phyloP scores from a whole-genome alignment of 169 alveolate species.

The Cardiosporidium cionae region DNA sequence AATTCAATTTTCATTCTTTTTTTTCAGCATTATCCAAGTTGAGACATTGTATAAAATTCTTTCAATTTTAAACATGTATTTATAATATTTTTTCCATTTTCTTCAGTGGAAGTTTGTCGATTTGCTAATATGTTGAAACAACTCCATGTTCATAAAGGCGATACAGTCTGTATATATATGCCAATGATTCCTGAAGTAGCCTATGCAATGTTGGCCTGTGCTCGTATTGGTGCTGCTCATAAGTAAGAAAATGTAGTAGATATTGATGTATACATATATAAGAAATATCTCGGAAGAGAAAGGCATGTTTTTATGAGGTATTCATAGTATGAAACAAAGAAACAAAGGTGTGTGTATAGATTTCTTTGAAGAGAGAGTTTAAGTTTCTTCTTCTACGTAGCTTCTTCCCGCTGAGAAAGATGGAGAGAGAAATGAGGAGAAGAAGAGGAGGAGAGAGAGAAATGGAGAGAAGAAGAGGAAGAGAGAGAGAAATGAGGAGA shows the following conservation, averaged over 20 bases:
- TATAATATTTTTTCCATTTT: not conserved
- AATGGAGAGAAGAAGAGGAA: too few species aligned
- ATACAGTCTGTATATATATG: constrained; percentile 88
- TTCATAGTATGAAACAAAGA: not conserved
- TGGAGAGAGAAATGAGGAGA: too few species aligned
- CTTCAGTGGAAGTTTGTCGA: constrained; percentile 53
- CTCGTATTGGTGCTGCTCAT: constrained; percentile 94
- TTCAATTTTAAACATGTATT: not conserved
- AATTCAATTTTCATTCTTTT: not conserved
- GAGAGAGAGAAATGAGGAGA: too few species aligned
- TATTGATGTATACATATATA: not conserved
- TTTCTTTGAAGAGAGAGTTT: too few species aligned
- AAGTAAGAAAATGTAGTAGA: constrained; percentile 24
- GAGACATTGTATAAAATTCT: not conserved
- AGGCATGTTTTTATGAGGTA: not conserved
- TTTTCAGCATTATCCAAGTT: not conserved
- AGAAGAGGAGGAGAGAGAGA: too few species aligned
- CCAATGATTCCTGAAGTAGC: constrained; percentile 90
- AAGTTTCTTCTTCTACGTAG: too few species aligned
- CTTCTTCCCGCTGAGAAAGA: too few species aligned
- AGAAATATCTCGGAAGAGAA: too few species aligned
- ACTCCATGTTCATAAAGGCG: constrained; percentile 87
- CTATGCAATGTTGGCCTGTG: constrained; percentile 88
- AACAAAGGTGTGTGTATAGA: not conserved
- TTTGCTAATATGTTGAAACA: constrained; percentile 79